Conservation (phyloP, 345 rosid species). For the Citrus australasica region DNA sequence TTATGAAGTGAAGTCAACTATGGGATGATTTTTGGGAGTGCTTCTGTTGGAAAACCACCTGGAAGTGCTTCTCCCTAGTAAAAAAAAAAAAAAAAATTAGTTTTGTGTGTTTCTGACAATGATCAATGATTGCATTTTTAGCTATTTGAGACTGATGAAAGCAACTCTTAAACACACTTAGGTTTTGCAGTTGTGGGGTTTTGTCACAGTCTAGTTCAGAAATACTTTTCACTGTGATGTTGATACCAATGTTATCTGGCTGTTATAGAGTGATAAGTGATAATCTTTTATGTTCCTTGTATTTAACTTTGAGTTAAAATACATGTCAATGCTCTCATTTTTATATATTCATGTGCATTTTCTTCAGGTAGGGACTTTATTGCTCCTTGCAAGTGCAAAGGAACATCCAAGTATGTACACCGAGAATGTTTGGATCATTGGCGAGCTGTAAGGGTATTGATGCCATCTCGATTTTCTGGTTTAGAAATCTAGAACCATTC, state of each 20-base stretch:
- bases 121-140: background rate
- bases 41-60: background rate
- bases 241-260: background rate
- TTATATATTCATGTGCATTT: background rate
- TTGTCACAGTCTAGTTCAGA: background rate
- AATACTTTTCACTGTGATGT: background rate
- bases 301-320: background rate
- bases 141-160: background rate
- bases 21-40: background rate
- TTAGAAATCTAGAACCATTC: background rate
- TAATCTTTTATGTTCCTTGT: background rate
- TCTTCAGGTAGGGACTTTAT: constrained; percentile 96
- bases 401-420: constrained; percentile 95
- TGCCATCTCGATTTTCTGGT: background rate
- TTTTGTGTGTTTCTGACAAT: background rate
- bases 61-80: background rate
- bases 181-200: background rate
- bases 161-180: background rate
- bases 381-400: constrained; percentile 99
- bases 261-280: background rate
- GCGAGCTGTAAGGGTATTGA: constrained; percentile 83
- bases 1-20: background rate
- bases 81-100: too few relatives aligned
- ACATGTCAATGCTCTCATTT: background rate
- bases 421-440: constrained; percentile 98